Percentiles rank a stretch among this genome's conserved stretches.
Evolutionary conservation across 768 basidiomycete species (phyloP).

Genomic region (Pulveroboletus ravenelii): DNA sequence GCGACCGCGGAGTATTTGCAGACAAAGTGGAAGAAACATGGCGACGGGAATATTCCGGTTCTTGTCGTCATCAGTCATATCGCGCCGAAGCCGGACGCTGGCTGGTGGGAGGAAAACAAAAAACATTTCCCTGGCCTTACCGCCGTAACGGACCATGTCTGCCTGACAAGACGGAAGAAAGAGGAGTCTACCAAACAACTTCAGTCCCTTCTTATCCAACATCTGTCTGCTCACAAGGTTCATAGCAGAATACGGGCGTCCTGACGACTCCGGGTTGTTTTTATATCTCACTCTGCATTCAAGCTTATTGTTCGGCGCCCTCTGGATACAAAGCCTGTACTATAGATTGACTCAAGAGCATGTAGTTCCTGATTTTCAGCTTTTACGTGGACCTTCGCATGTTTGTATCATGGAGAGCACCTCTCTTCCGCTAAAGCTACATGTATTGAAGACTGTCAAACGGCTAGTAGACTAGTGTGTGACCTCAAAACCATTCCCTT

Average conservation of each 20-base stretch:
- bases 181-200: slow-evolving; percentile 19
- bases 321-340: no score
- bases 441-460: background rate
- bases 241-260: background rate
- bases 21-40: slow-evolving; percentile 16
- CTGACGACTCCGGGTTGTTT: background rate
- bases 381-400: background rate
- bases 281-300: background rate
- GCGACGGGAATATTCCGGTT: slow-evolving; percentile 12
- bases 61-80: slow-evolving; percentile 21
- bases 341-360: background rate
- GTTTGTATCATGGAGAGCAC: background rate
- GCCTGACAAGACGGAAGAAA: slow-evolving; percentile 15
- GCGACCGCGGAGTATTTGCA: slow-evolving; percentile 18
- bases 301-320: background rate
- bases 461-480: background rate
- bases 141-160: slow-evolving; percentile 12
- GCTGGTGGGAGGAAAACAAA: slow-evolving; percentile 23
- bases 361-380: background rate
- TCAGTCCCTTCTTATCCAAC: slow-evolving; percentile 14
- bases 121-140: slow-evolving; percentile 17
- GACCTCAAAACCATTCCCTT: background rate
- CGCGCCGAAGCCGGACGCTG: slow-evolving; percentile 13
- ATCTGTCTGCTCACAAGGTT: slow-evolving; percentile 6
- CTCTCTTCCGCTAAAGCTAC: background rate